A percentile compares a stretch with the other conserved stretches of the same genome.
Evolutionary conservation across 192 early-diverging fungal species (phyloP).

Genomic region (Entomortierella beljakovae): DNA sequence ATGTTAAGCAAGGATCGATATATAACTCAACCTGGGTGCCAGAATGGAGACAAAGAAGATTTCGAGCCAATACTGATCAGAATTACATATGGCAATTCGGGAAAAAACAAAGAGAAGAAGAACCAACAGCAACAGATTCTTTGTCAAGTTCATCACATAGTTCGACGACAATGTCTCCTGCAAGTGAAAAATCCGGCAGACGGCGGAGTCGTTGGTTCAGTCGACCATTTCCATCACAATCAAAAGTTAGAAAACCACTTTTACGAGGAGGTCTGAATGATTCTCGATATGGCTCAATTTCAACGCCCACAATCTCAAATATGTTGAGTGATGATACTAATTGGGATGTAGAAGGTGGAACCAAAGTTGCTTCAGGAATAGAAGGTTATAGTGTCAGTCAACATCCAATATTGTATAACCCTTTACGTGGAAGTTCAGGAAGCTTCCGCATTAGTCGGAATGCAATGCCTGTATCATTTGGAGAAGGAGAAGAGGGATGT

Average conservation of each 20-base stretch:
- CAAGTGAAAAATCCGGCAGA: neutral
- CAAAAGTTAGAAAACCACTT: conserved; percentile 17
- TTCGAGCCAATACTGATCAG: too few species aligned
- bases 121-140: neutral
- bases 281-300: conserved; percentile 17
- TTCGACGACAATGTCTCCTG: neutral
- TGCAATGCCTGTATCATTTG: conserved; percentile 21
- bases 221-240: conserved; percentile 8
- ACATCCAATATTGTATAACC: conserved; percentile 47
- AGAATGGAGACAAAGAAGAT: too few species aligned
- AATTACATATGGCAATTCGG: too few species aligned
- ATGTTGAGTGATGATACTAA: neutral
- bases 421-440: conserved; percentile 41
- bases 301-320: conserved; percentile 14
- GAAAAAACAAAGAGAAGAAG: too few species aligned
- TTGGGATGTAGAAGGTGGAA: conserved; percentile 25
- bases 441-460: conserved; percentile 42
- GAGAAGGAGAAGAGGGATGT: conserved; percentile 33
- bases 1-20: too few species aligned
- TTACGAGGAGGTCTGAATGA: conserved; percentile 16
- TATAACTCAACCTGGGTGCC: too few species aligned
- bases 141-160: neutral
- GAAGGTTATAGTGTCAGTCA: conserved; percentile 23
- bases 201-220: conserved; percentile 1
- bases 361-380: neutral